Base-by-base conservation (phyloP, 2,329 filamentous ascomycete genomes). In the Emericellopsis atlantica region DNA sequence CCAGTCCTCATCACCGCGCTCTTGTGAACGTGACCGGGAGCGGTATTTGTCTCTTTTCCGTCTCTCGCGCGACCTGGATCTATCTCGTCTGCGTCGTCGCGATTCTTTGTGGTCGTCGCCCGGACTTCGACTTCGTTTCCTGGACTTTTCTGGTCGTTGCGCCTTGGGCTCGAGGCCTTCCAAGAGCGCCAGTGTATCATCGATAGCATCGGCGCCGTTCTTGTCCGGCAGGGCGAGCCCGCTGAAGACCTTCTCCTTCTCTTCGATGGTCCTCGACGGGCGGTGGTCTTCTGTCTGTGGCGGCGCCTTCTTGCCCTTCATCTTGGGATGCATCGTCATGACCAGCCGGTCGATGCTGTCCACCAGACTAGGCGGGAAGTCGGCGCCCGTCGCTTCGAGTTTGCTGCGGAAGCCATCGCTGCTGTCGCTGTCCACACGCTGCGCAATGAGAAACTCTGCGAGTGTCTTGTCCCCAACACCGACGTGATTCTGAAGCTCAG, bases 381-480 rank as follows among this genome's bases (percentile, higher is more conserved):
- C 88, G 46, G 82, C 85, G 42, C 84, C 85, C 61, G 93, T 79
- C 24, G 71, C 76, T 49, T 81, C 76, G 49, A 96, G 71, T 55
- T 78, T 78, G 49, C 69, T 67, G 64, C 84, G 84, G 66, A 96
- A 98, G 23, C 84, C 79, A 40, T 72, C 61, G 43, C 85, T 69
- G 23, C 73, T 74, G 40, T 69, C 72, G 65, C 79, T 84, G 72
- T 89, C 76, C 57, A 82, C 64, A 52, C 94, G 86, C 57, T 95
- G 84, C 46, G 84, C 84, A 55, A 98, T 95, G 53, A 98, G 79
- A 57, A 95, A 98, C 62, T 98, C 92, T 51, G 92, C 89, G 22
- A 98, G 78, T 5, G 87, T 95, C 63, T 94, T 95, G 64, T 98
- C 89, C 57, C 76, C 84, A 52, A 95, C 79, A 42, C 89, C 87